phyloP scores from a whole-genome alignment of 2,329 filamentous ascomycete species.

The Nothophoma quercina region DNA sequence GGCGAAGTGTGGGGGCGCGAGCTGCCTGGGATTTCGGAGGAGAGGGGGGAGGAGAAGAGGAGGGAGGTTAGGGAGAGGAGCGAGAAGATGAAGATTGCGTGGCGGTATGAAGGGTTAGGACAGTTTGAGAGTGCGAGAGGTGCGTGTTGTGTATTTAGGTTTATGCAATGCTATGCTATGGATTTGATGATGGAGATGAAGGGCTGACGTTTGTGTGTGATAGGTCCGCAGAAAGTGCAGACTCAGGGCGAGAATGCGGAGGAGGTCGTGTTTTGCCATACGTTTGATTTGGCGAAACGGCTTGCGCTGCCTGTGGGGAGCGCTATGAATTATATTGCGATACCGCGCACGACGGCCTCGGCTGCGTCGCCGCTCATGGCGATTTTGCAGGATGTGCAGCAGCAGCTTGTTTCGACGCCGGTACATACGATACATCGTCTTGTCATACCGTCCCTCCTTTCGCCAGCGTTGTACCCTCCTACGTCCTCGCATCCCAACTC shows the following conservation, averaged over 20 bases:
- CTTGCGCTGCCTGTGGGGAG: conserved; percentile 52
- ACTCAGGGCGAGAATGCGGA: conserved; percentile 57
- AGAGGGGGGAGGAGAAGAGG: conserved; percentile 46
- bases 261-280: conserved; percentile 58
- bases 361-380: conserved; percentile 64
- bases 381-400: conserved; percentile 70
- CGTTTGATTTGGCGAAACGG: conserved; percentile 61
- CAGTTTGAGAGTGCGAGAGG: conserved; percentile 72
- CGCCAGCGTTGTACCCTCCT: conserved; percentile 82
- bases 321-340: conserved; percentile 60
- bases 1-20: conserved; percentile 82
- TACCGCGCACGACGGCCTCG: conserved; percentile 63
- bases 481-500: conserved; percentile 73
- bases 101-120: conserved; percentile 89
- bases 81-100: conserved; percentile 95
- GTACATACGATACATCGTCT: conserved; percentile 76
- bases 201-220: conserved; percentile 27
- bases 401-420: conserved; percentile 58
- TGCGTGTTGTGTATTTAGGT: conserved; percentile 53
- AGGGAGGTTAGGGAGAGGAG: conserved; percentile 44
- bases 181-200: background rate
- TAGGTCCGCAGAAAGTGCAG: conserved; percentile 24
- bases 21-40: conserved; percentile 73
- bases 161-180: conserved; percentile 20
- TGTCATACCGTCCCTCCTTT: conserved; percentile 83